These are phyloP conservation scores for Priceomyces haplophilus DNA, from an alignment of 805 yeast species.

Conservation along the genomic window DNA sequence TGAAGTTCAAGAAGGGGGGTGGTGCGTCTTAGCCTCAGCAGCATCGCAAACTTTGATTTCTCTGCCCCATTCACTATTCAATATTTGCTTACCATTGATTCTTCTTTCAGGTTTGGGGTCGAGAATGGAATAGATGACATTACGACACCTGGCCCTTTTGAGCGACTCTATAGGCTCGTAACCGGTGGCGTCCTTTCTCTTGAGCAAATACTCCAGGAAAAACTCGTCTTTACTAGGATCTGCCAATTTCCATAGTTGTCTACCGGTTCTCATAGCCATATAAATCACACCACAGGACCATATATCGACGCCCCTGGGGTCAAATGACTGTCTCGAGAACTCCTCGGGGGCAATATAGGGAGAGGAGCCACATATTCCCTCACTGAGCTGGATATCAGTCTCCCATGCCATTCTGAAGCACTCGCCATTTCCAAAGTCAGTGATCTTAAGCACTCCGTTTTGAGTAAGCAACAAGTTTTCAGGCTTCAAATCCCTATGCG, in stretches of 20 bases:
- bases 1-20: neutral
- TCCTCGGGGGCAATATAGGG: conserved; percentile 94
- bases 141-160: conserved; percentile 84
- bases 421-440: conserved; percentile 86
- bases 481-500: conserved; percentile 87
- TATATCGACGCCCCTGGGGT: conserved; percentile 77
- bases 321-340: conserved; percentile 61
- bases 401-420: conserved; percentile 88
- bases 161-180: conserved; percentile 87
- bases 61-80: conserved; percentile 95
- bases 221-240: conserved; percentile 73
- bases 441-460: conserved; percentile 70
- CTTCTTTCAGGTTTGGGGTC: conserved; percentile 90
- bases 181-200: conserved; percentile 79
- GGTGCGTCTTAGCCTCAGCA: conserved; percentile 41
- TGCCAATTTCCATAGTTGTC: conserved; percentile 89
- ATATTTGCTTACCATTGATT: conserved; percentile 80
- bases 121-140: conserved; percentile 87
- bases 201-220: conserved; percentile 67
- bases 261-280: conserved; percentile 92
- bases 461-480: conserved; percentile 76
- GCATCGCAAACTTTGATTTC: conserved; percentile 79
- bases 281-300: conserved; percentile 94
- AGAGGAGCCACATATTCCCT: conserved; percentile 79
- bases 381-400: conserved; percentile 60